phyloP scores from a whole-genome alignment of 768 basidiomycete genomes.

The Pisolithus tinctorius region DNA sequence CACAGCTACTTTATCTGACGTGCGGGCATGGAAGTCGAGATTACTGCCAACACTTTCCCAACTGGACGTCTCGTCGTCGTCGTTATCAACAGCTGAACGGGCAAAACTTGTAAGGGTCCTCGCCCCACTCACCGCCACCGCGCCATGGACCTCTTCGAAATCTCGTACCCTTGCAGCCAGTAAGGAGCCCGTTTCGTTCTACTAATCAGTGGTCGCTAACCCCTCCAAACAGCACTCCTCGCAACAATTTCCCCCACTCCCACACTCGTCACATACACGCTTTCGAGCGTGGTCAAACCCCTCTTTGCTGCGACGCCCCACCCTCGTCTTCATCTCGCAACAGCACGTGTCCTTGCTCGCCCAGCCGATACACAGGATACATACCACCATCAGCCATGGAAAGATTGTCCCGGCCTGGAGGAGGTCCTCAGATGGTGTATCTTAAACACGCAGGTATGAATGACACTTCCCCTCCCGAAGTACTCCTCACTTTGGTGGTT shows the following conservation, averaged over 20 bases:
- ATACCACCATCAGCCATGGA: constrained; percentile 71
- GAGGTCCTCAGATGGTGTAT: constrained; percentile 65
- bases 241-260: constrained; percentile 12
- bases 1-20: constrained; percentile 25
- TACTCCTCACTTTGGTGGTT: constrained; percentile 2
- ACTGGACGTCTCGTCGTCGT: constrained; percentile 22
- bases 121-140: constrained; percentile 33
- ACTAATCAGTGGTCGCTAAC: constrained; percentile 2
- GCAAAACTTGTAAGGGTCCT: constrained; percentile 36
- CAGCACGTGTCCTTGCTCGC: constrained; percentile 56
- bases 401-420: constrained; percentile 48
- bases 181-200: constrained; percentile 17
- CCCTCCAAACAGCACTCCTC: constrained; percentile 10
- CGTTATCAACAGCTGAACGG: constrained; percentile 29
- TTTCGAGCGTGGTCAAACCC: constrained; percentile 54
- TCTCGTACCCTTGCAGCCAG: constrained; percentile 34
- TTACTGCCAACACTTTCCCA: constrained; percentile 25
- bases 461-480: neutral
- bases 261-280: constrained; percentile 32
- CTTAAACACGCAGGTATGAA: constrained; percentile 46
- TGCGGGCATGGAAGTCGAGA: constrained; percentile 43
- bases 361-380: constrained; percentile 67
- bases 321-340: constrained; percentile 54
- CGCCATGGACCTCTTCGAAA: constrained; percentile 33
- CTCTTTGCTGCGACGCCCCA: constrained; percentile 62